phyloP scores from a whole-genome alignment of 768 basidiomycete genomes.

The Lentinula lateritia region DNA sequence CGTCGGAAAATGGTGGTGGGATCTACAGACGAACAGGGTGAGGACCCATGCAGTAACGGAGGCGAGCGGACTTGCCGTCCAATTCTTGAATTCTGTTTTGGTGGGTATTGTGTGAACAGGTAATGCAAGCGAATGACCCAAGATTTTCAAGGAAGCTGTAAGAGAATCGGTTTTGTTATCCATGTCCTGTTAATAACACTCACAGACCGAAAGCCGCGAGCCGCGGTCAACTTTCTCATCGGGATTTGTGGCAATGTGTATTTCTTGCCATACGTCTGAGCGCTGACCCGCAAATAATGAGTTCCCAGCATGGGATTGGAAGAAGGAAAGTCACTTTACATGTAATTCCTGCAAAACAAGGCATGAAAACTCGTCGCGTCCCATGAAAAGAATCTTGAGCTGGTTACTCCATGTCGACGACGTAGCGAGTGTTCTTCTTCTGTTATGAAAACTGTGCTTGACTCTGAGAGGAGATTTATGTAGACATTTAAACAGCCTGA shows the following conservation, averaged over 20 bases:
- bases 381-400: constrained; percentile 82
- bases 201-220: constrained; percentile 52
- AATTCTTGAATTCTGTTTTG: constrained; percentile 55
- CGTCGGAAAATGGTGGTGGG: constrained; percentile 30
- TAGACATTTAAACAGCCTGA: background rate
- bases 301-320: constrained; percentile 5
- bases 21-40: constrained; percentile 18
- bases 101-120: constrained; percentile 59
- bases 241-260: constrained; percentile 69
- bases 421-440: background rate
- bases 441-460: background rate
- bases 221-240: constrained; percentile 61
- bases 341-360: constrained; percentile 56
- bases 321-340: constrained; percentile 34
- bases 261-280: constrained; percentile 71
- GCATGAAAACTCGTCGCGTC: constrained; percentile 86
- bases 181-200: constrained; percentile 13
- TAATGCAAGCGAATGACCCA: constrained; percentile 49
- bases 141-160: constrained; percentile 64
- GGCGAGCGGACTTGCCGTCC: constrained; percentile 44
- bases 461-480: background rate
- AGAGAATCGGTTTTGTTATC: constrained; percentile 6
- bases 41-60: background rate
- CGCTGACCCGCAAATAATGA: constrained; percentile 1
- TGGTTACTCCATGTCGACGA: constrained; percentile 16